Conservation (phyloP, 345 rosid genomes). For the Eutrema yunnanense region DNA sequence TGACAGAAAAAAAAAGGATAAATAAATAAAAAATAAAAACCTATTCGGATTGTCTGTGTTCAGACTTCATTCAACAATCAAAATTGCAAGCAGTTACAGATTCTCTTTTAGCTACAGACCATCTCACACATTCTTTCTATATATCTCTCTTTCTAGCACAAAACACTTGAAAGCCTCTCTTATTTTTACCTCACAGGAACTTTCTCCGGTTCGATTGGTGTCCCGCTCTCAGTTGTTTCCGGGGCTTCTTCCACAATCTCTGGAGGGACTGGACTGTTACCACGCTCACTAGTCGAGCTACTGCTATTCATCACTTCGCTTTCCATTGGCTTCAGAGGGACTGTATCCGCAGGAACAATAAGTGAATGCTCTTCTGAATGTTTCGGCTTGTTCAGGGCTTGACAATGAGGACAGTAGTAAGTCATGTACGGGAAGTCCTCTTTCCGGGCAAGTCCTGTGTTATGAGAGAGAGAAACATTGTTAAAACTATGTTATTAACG, state of each 20-base stretch:
- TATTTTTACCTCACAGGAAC: background rate
- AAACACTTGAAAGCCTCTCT: background rate
- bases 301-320: constrained; percentile 8
- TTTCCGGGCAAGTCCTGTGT: constrained; percentile 68
- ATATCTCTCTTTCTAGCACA: background rate
- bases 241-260: constrained; percentile 5
- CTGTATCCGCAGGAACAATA: background rate
- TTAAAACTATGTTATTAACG: background rate
- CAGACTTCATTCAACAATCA: constrained; percentile 5
- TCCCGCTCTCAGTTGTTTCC: background rate
- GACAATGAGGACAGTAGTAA: constrained; percentile 90
- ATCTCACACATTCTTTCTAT: background rate
- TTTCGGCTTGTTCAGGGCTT: constrained; percentile 61
- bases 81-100: constrained; percentile 14
- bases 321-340: constrained; percentile 9
- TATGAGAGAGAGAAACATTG: background rate
- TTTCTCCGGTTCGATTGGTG: background rate
- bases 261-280: constrained; percentile 17
- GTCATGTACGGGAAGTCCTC: constrained; percentile 70
- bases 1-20: background rate
- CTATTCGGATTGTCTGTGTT: background rate
- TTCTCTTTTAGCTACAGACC: background rate
- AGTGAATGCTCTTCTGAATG: constrained; percentile 35
- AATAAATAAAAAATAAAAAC: background rate
- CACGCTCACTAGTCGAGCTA: constrained; percentile 17